Base-by-base conservation (phyloP, 495 filamentous ascomycete genomes). In the Aspergillus incahuasiensis region DNA sequence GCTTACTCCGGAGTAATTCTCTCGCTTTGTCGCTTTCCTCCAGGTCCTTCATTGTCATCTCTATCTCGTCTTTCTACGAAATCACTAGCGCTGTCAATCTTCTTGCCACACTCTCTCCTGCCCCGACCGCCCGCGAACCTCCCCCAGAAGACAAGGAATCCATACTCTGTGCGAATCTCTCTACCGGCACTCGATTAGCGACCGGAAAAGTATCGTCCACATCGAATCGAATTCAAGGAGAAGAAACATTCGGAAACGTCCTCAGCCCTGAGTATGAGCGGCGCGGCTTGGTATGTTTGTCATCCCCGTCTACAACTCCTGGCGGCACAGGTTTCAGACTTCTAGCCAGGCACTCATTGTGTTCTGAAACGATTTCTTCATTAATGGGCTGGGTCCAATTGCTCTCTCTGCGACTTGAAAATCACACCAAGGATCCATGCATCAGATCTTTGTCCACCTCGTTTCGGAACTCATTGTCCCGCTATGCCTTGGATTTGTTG, bases 251-350 rank as follows among this genome's bases (percentile, higher is more conserved):
- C 21, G 54, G 35, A 49, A n/a, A 55, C 25, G 53, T 22, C 48
- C 15, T 39, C 24, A 47, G 32, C 24, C 50, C 34, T n/a, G 50
- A 61, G 46, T 54, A 64, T 58, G 55, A 61, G 58, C 55, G 58
- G 58, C 48, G 54, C 55, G 40, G 42, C 39, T 48, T 61, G 57
- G 61, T 64, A 64, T 44, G 61, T 63, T n/a, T 57, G 34, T 53
- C 52, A 51, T 50, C 19, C 38, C 52, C 43, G 21, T 55, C 50
- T 48, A 38, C 19, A 28, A 35, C 52, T 48, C 44, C 47, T 55
- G 21, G 43, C 35, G 34, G 43, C 44, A 49, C 50, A 19, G 30
- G 35, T 49, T 54, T 44, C 25, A 48, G 38, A 40, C 38, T 40
- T 40, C 38, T 18, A 40, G 38, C 49, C 45, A 43, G 43, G 12